These are phyloP conservation scores for Silene coronaria DNA, from an alignment of 179 eudicot species.

Conservation along the genomic window DNA sequence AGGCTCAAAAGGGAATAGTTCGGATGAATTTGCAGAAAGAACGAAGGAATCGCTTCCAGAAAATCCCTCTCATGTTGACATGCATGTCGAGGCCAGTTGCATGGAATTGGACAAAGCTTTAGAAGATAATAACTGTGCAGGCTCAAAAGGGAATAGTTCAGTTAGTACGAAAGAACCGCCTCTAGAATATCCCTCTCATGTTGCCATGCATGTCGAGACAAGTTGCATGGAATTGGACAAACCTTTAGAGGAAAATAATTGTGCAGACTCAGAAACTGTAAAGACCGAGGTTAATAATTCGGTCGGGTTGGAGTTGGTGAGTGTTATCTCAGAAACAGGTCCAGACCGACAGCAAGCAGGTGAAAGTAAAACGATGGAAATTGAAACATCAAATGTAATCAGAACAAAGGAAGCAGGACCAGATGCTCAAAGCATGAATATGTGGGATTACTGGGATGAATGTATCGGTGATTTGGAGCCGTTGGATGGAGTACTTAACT, in stretches of 20 bases:
- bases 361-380: constrained; percentile 3
- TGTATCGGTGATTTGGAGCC: constrained; percentile 1
- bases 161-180: neutral
- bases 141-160: constrained; percentile 4
- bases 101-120: too few species aligned
- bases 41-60: too few species aligned
- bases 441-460: constrained; percentile 15
- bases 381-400: neutral
- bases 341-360: neutral
- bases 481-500: constrained; percentile 1
- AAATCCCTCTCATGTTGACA: too few species aligned
- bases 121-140: too few species aligned
- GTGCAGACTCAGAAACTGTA: neutral
- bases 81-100: too few species aligned
- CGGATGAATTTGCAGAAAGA: too few species aligned
- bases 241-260: neutral
- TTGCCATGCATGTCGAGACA: neutral
- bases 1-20: too few species aligned
- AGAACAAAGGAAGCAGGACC: constrained; percentile 7
- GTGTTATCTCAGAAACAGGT: neutral
- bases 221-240: neutral
- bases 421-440: neutral
- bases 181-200: neutral
- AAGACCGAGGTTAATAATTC: neutral
- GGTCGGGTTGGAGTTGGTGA: neutral